Evolutionary conservation across 176 grass and related monocot species (phyloP).

Genomic region (Oryza officinalis): DNA sequence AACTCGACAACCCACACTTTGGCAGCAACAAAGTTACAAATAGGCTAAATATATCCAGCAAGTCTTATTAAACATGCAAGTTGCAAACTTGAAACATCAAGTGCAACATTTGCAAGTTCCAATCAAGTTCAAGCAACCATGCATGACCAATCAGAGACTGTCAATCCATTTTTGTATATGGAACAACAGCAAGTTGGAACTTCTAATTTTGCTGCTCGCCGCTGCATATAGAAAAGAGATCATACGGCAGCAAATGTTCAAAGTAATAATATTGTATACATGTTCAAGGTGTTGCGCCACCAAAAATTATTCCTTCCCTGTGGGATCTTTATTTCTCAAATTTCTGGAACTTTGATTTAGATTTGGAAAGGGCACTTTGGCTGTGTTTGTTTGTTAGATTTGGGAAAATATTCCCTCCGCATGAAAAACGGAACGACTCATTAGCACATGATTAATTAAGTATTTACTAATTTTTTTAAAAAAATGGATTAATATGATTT

Average conservation of each 20-base stretch:
- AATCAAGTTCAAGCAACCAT: constrained; percentile 16
- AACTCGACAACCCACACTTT: neutral
- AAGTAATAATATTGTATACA: constrained; percentile 24
- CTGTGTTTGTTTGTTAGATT: too few species aligned
- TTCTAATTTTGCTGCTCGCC: constrained; percentile 42
- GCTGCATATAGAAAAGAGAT: constrained; percentile 56
- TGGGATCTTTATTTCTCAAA: constrained; percentile 28
- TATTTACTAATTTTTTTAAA: too few species aligned
- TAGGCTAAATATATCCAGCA: neutral
- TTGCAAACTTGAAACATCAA: constrained; percentile 33
- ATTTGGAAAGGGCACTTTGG: constrained; percentile 57
- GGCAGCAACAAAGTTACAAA: constrained; percentile 21
- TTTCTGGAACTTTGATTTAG: constrained; percentile 24
- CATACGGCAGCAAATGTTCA: constrained; percentile 27
- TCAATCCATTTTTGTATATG: constrained; percentile 26
- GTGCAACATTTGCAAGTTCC: constrained; percentile 23
- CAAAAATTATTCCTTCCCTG: constrained; percentile 30
- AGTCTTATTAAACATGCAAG: constrained; percentile 41
- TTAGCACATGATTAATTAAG: too few species aligned
- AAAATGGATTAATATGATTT: too few species aligned
- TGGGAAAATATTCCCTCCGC: too few species aligned
- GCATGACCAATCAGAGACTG: constrained; percentile 20
- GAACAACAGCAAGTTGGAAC: constrained; percentile 41
- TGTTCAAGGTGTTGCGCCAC: constrained; percentile 21
- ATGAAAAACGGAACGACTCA: too few species aligned